phyloP scores from a whole-genome alignment of 228 moss, liverwort and hornwort species.

The Sphagnum fallax region DNA sequence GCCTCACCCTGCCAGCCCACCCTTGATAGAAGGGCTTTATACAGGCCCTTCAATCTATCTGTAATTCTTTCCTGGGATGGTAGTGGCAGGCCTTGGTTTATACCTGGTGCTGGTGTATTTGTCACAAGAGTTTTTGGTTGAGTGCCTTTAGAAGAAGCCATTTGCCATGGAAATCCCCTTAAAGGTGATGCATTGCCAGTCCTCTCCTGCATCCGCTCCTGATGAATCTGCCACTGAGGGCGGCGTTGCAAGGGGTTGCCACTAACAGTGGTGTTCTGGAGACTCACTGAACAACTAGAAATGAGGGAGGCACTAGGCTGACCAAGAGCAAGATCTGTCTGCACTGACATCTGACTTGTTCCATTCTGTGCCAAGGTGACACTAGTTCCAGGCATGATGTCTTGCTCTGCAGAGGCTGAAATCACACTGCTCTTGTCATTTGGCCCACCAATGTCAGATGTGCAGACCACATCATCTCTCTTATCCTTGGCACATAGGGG shows the following conservation, averaged over 20 bases:
- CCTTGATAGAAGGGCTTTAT: conserved; percentile 42
- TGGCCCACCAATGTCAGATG: conserved; percentile 9
- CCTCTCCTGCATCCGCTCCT: conserved; percentile 14
- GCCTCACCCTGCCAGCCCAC: conserved; percentile 82
- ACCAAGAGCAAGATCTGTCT: conserved; percentile 37
- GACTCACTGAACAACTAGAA: neutral
- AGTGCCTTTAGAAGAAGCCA: neutral
- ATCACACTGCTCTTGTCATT: conserved; percentile 34
- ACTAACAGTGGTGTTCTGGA: neutral
- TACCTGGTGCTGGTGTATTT: no score
- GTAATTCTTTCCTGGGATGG: conserved; percentile 19
- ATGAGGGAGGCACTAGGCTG: neutral
- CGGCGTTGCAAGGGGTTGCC: neutral
- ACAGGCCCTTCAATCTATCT: conserved; percentile 49
- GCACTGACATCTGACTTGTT: conserved; percentile 5
- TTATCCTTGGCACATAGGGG: no score
- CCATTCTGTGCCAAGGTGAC: conserved; percentile 9
- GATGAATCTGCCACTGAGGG: conserved; percentile 7
- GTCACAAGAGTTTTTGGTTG: no score
- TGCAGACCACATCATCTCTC: no score
- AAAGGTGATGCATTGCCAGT: conserved; percentile 5
- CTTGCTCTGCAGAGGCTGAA: conserved; percentile 26
- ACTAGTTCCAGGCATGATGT: conserved; percentile 11
- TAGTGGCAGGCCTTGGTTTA: conserved; percentile 11
- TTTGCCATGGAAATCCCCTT: conserved; percentile 1